These are phyloP conservation scores for Nemania serpens DNA, from an alignment of 2,329 filamentous ascomycete genomes.

Conservation along the genomic window DNA sequence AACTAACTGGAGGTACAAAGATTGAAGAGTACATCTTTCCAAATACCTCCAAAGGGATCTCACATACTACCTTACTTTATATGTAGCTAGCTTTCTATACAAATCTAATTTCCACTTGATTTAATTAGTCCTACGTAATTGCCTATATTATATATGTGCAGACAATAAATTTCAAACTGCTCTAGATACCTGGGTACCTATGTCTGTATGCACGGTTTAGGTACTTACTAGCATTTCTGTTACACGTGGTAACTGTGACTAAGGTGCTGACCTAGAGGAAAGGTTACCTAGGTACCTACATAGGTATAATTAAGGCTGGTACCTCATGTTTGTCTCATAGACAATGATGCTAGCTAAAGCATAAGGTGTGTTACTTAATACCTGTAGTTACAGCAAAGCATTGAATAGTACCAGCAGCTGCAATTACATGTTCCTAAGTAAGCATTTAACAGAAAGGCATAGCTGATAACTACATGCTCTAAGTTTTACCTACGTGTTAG, in stretches of 20 bases:
- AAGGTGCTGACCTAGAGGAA: background rate
- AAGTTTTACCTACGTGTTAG: too few species aligned
- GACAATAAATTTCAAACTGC: background rate
- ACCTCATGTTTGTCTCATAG: too few species aligned
- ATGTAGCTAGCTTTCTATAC: background rate
- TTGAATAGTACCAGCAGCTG: too few species aligned
- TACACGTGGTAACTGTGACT: conserved; percentile 3
- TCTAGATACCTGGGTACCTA: too few species aligned
- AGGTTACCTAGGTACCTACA: background rate
- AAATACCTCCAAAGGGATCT: too few species aligned
- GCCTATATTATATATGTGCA: background rate
- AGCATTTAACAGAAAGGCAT: too few species aligned
- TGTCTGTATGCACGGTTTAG: background rate
- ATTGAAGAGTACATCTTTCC: background rate
- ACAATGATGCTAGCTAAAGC: too few species aligned
- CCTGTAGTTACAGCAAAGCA: too few species aligned
- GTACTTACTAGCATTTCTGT: background rate
- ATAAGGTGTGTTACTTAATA: too few species aligned
- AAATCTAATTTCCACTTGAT: background rate
- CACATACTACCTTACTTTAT: background rate
- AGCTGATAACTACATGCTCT: too few species aligned
- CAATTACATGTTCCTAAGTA: too few species aligned
- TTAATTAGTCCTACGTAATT: background rate
- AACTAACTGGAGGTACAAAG: background rate
- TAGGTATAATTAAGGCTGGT: background rate